phyloP scores from a whole-genome alignment of 352 stramenopile genomes.

The Globisporangium abappressorium region DNA sequence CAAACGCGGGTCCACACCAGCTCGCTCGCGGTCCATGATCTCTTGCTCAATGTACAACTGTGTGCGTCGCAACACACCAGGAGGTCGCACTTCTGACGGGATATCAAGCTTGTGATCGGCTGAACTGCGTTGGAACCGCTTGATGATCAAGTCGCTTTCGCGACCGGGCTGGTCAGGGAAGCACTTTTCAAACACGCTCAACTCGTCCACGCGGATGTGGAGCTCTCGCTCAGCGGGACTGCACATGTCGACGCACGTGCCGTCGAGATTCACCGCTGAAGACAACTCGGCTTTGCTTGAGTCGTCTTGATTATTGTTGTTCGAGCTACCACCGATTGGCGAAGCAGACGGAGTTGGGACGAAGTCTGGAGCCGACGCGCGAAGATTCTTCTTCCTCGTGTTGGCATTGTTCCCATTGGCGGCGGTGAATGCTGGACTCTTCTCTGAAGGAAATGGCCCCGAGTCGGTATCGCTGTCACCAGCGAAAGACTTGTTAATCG shows the following conservation, averaged over 20 bases:
- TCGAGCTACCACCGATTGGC: neutral
- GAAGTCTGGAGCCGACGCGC: constrained; percentile 10
- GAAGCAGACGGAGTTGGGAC: neutral
- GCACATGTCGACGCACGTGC: constrained; percentile 84
- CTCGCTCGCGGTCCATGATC: constrained; percentile 80
- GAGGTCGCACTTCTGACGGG: constrained; percentile 71
- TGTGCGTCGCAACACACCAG: constrained; percentile 69
- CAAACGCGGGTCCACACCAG: constrained; percentile 66
- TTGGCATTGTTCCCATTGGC: constrained; percentile 13
- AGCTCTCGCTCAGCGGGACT: constrained; percentile 74
- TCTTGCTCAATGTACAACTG: constrained; percentile 84
- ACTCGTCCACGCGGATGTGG: constrained; percentile 82
- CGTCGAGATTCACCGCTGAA: constrained; percentile 67
- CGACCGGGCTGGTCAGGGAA: constrained; percentile 53
- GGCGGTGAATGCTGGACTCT: neutral
- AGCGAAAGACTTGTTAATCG: neutral
- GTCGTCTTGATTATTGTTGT: constrained; percentile 19
- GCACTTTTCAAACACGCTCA: constrained; percentile 86
- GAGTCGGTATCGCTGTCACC: constrained; percentile 15
- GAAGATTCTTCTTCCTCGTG: constrained; percentile 27
- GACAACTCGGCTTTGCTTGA: constrained; percentile 56
- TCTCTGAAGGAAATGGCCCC: constrained; percentile 9
- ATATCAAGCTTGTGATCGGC: constrained; percentile 87
- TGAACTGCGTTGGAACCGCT: constrained; percentile 85
- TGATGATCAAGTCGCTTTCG: constrained; percentile 78